Conservation (phyloP, 768 basidiomycete species). For the Tremella fuciformis region DNA sequence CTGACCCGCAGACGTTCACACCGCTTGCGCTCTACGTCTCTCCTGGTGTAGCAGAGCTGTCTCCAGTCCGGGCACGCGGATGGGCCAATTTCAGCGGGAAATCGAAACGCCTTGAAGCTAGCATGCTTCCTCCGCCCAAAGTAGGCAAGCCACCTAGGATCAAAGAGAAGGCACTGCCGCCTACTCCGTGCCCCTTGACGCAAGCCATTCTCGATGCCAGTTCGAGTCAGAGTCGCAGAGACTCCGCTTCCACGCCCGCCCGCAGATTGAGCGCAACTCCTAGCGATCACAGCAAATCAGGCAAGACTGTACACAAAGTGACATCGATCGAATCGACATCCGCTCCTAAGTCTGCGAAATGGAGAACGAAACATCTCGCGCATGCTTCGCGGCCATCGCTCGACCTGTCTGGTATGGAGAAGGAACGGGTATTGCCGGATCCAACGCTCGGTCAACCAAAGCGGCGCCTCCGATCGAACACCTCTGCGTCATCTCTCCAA, state of each 20-base stretch:
- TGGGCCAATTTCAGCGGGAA: slow-evolving; percentile 6
- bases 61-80: neutral
- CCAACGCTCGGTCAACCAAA: no score
- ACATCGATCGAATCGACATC: no score
- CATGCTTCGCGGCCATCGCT: no score
- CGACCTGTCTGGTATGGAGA: no score
- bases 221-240: neutral
- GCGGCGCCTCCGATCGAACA: no score
- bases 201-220: slow-evolving; percentile 1
- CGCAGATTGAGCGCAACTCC: no score
- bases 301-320: no score
- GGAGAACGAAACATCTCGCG: no score
- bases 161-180: neutral
- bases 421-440: no score
- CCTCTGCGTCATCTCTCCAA: no score
- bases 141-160: neutral
- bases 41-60: slow-evolving; percentile 11
- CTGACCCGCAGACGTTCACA: slow-evolving; percentile 17
- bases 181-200: neutral
- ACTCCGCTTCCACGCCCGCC: neutral
- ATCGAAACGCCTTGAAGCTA: slow-evolving; percentile 1
- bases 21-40: slow-evolving; percentile 24
- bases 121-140: neutral
- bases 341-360: no score
- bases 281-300: no score